phyloP scores from a whole-genome alignment of 2,329 filamentous ascomycete species.

The Colletotrichum plurivorum region DNA sequence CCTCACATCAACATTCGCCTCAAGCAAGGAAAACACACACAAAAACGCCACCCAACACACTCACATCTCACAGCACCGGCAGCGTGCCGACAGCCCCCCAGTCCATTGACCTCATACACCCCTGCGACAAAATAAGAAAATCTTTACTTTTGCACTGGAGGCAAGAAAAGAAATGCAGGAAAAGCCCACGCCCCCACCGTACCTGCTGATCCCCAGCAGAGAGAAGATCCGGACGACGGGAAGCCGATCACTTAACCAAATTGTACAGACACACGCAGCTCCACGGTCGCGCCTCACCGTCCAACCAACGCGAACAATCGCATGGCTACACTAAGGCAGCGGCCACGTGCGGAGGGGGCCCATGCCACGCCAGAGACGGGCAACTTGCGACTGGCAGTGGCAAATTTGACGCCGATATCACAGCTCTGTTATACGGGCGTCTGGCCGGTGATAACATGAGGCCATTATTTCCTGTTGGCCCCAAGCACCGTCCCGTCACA shows the following conservation, averaged over 20 bases:
- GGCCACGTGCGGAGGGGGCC: conserved; percentile 16
- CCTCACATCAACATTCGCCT: too few species aligned
- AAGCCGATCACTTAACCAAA: conserved; percentile 24
- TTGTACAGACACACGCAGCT: not conserved
- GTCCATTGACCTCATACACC: too few species aligned
- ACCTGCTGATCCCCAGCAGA: conserved; percentile 17
- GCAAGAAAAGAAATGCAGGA: not conserved
- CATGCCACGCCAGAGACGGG: not conserved
- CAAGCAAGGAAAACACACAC: too few species aligned
- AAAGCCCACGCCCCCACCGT: not conserved
- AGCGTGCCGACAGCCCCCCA: too few species aligned
- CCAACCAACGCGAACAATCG: conserved; percentile 6
- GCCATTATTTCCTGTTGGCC: conserved; percentile 2
- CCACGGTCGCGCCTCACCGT: not conserved
- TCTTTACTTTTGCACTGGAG: not conserved
- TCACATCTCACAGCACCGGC: too few species aligned
- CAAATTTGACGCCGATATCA: conserved; percentile 24
- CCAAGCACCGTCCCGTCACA: conserved; percentile 10
- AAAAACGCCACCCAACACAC: too few species aligned
- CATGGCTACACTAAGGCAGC: conserved; percentile 13
- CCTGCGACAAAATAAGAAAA: not conserved
- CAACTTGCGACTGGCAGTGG: not conserved
- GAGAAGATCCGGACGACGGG: conserved; percentile 31
- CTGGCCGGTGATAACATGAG: not conserved
- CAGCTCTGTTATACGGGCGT: not conserved